Percentiles rank a stretch among this genome's conserved stretches.
These are phyloP conservation scores for Zizania latifolia DNA, from an alignment of 176 grass and related monocot genomes.

Conservation along the genomic window DNA sequence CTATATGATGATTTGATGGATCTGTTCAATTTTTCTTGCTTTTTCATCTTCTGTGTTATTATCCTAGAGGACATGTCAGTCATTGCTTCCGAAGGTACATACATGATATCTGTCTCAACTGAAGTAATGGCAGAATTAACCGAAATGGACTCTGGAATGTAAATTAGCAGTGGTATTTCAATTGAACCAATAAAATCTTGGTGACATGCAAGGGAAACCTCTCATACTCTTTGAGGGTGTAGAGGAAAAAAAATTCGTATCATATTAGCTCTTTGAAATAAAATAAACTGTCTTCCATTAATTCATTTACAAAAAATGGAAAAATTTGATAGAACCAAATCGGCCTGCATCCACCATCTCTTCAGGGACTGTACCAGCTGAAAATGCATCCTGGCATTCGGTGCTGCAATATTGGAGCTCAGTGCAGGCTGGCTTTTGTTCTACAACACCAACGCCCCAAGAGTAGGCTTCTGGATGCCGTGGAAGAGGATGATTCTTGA, in stretches of 20 bases:
- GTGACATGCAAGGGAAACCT: slow-evolving; percentile 23
- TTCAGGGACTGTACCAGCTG: slow-evolving; percentile 23
- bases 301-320: slow-evolving; percentile 66
- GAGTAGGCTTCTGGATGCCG: slow-evolving; percentile 31
- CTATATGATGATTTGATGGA: neutral
- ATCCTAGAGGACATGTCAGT: neutral
- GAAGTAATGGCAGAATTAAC: neutral
- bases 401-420: slow-evolving; percentile 37
- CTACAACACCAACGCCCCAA: slow-evolving; percentile 25
- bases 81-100: slow-evolving; percentile 3
- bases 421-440: slow-evolving; percentile 27
- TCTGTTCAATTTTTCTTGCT: too few species aligned
- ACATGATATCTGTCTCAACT: neutral
- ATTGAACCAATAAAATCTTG: slow-evolving; percentile 24
- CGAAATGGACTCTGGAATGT: neutral
- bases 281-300: slow-evolving; percentile 32
- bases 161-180: slow-evolving; percentile 35
- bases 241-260: slow-evolving; percentile 36
- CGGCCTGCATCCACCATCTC: slow-evolving; percentile 48
- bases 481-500: slow-evolving; percentile 12
- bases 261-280: slow-evolving; percentile 46
- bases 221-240: slow-evolving; percentile 19
- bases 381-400: slow-evolving; percentile 29
- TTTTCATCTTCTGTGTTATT: too few species aligned
- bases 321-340: slow-evolving; percentile 55